phyloP scores from a whole-genome alignment of 2,329 filamentous ascomycete genomes.

The Pestalotiopsis sp. region DNA sequence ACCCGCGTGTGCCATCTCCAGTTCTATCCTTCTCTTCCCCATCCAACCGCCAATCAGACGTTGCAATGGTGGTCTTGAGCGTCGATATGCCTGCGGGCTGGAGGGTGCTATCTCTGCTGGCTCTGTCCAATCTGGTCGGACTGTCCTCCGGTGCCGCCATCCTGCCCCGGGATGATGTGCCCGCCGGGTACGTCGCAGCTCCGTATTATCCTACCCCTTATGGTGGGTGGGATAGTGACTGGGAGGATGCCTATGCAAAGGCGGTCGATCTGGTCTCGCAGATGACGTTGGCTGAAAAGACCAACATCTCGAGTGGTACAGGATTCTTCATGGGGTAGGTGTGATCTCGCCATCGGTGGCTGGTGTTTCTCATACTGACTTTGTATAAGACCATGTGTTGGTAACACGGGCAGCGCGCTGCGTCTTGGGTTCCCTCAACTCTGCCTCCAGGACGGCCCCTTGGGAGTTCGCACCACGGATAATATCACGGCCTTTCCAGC shows the following conservation, averaged over 20 bases:
- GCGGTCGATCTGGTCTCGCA: slow-evolving; percentile 69
- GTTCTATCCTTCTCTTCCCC: not conserved
- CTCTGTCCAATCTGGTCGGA: slow-evolving; percentile 17
- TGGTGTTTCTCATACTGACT: not conserved
- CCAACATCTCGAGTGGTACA: slow-evolving; percentile 73
- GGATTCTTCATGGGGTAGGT: slow-evolving; percentile 69
- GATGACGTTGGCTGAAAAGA: slow-evolving; percentile 82
- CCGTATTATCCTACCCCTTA: slow-evolving; percentile 76
- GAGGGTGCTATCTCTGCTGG: slow-evolving; percentile 26
- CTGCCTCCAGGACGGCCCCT: slow-evolving; percentile 71
- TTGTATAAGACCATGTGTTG: slow-evolving; percentile 62
- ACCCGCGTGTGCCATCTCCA: not conserved
- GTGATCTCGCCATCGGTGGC: not conserved
- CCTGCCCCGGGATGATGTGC: slow-evolving; percentile 29
- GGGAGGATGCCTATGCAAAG: slow-evolving; percentile 71
- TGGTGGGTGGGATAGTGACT: slow-evolving; percentile 71
- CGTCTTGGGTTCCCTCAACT: slow-evolving; percentile 74
- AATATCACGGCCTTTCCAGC: slow-evolving; percentile 77
- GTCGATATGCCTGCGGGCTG: slow-evolving; percentile 25
- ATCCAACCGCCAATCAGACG: slow-evolving; percentile 4
- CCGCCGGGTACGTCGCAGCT: slow-evolving; percentile 43
- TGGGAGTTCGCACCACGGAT: slow-evolving; percentile 73
- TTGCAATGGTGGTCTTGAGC: slow-evolving; percentile 26
- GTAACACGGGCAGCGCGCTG: slow-evolving; percentile 72
- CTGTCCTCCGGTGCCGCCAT: slow-evolving; percentile 22